Evolutionary conservation across 495 filamentous ascomycete species (phyloP).

Genomic region (Chaetomidium leptoderma): DNA sequence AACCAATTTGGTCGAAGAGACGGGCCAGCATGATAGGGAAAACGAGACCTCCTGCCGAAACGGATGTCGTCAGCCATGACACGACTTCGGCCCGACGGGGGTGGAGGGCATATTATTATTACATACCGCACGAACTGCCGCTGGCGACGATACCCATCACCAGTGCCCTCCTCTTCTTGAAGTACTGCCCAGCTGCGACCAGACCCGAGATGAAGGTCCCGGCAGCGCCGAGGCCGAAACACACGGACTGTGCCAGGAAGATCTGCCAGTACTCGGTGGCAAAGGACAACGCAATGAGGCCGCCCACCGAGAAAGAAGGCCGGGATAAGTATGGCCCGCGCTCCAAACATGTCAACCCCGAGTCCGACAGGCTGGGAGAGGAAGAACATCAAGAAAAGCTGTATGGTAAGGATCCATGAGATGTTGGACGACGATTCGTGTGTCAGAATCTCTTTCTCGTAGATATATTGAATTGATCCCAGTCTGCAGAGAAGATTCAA

Average conservation of each 20-base stretch:
- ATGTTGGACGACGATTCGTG: conserved; percentile 2
- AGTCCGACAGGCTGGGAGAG: background rate
- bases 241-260: background rate
- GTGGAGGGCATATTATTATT: too few species aligned
- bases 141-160: background rate
- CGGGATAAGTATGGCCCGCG: background rate
- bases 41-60: background rate
- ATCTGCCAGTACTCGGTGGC: conserved; percentile 4
- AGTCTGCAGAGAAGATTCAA: background rate
- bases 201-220: background rate
- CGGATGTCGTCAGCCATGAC: background rate
- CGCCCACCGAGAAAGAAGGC: background rate
- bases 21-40: conserved; percentile 5
- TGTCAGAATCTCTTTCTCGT: conserved; percentile 2
- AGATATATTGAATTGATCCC: conserved; percentile 2
- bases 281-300: background rate
- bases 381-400: conserved; percentile 5
- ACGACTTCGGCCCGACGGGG: background rate
- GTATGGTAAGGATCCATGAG: background rate
- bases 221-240: background rate
- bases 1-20: conserved; percentile 2
- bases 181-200: background rate
- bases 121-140: conserved; percentile 2
- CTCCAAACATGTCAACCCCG: conserved; percentile 5
- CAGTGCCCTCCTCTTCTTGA: background rate